Percentiles rank a stretch among this genome's conserved stretches.
Conservation (phyloP, 352 stramenopile species). For the Phytophthora meadii region DNA sequence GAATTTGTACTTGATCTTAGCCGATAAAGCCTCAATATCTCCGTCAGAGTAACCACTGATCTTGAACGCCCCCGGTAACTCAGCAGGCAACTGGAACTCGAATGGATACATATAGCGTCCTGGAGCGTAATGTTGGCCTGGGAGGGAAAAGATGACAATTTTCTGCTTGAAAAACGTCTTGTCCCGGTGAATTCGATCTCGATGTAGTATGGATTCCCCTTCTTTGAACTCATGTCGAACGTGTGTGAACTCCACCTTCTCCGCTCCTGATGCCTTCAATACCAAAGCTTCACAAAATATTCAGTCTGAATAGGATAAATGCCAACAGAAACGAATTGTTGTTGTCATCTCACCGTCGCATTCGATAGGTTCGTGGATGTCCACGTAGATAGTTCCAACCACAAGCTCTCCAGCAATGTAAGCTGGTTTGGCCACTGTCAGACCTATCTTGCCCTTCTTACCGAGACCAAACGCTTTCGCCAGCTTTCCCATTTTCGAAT, state of each 20-base stretch:
- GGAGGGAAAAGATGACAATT: constrained; percentile 60
- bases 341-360: constrained; percentile 49
- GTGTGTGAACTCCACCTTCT: constrained; percentile 67
- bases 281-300: constrained; percentile 48
- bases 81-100: constrained; percentile 59
- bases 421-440: constrained; percentile 61
- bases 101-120: constrained; percentile 73
- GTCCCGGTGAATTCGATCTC: constrained; percentile 11
- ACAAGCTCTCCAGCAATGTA: constrained; percentile 71
- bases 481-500: constrained; percentile 55
- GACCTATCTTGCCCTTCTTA: constrained; percentile 71
- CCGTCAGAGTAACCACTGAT: constrained; percentile 54
- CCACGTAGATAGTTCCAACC: constrained; percentile 57
- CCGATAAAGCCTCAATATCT: too few relatives aligned
- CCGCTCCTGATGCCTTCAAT: constrained; percentile 66
- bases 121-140: constrained; percentile 37
- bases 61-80: constrained; percentile 59
- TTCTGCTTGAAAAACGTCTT: constrained; percentile 70
- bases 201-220: too few relatives aligned
- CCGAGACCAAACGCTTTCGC: constrained; percentile 56
- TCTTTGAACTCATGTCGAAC: constrained; percentile 24
- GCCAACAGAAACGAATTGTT: too few relatives aligned
- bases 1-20: constrained; percentile 79
- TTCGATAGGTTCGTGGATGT: constrained; percentile 62
- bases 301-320: too few relatives aligned